These are phyloP conservation scores for Colletotrichum agaves DNA, from an alignment of 2,329 filamentous ascomycete genomes.

Conservation along the genomic window DNA sequence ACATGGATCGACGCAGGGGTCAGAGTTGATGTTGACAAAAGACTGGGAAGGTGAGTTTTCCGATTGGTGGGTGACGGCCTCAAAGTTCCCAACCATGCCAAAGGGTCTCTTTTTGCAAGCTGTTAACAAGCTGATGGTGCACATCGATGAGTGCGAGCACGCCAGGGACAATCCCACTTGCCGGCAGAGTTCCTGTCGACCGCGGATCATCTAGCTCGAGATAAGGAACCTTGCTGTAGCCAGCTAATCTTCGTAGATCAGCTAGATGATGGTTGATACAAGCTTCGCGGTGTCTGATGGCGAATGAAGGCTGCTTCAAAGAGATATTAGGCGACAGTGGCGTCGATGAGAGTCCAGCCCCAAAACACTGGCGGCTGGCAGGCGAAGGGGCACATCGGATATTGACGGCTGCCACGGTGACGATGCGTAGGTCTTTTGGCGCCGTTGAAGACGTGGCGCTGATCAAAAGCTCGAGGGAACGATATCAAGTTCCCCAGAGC, in stretches of 20 bases:
- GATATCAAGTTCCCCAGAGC: background rate
- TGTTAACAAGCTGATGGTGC: no score
- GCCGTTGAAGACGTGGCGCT: conserved; percentile 5
- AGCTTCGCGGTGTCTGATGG: background rate
- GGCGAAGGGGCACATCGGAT: background rate
- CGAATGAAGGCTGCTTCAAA: conserved; percentile 1
- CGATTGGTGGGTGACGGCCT: no score
- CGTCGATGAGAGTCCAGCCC: background rate
- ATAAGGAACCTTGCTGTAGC: background rate
- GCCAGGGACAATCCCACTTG: no score
- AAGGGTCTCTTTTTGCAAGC: no score
- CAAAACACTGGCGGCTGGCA: conserved; percentile 5
- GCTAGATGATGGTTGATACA: conserved; percentile 5
- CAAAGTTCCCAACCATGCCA: no score
- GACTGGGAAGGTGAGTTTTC: no score
- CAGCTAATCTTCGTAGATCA: background rate
- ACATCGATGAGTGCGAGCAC: no score
- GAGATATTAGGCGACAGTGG: background rate
- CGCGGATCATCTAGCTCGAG: no score
- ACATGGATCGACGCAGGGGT: no score
- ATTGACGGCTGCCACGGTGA: conserved; percentile 13
- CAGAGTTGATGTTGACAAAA: no score
- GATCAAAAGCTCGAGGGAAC: background rate
- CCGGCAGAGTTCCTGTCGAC: no score
- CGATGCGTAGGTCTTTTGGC: background rate